Evolutionary conservation across 2,329 filamentous ascomycete genomes (phyloP).

Genomic region (Colletotrichum karsti): DNA sequence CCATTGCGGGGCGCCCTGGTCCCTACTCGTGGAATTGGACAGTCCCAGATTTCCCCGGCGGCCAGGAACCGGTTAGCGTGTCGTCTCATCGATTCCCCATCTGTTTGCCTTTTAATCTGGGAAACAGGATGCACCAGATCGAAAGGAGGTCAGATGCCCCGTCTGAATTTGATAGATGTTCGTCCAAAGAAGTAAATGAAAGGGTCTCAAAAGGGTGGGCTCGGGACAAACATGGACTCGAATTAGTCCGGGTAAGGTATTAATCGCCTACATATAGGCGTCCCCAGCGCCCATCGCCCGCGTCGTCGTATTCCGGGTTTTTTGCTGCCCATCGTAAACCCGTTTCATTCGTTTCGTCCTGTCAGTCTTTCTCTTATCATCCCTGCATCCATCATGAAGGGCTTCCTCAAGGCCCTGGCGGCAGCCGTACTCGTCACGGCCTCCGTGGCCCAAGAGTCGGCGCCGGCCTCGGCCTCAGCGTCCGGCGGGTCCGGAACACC

Average conservation of each 20-base stretch:
- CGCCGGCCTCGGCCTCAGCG: not conserved
- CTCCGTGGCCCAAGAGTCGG: constrained; percentile 4
- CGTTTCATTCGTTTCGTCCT: not conserved
- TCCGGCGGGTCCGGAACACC: not conserved
- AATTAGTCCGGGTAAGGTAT: not conserved
- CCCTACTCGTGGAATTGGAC: constrained; percentile 22
- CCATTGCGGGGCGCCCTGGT: not conserved
- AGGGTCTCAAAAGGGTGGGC: not conserved
- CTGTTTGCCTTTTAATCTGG: constrained; percentile 1
- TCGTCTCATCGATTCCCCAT: not conserved
- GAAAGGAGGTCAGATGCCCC: not conserved
- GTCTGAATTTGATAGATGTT: not conserved
- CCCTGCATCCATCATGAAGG: not conserved
- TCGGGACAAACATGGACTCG: constrained; percentile 10
- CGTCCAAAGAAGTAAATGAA: not conserved
- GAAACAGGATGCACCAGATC: not conserved
- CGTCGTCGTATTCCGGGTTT: not conserved
- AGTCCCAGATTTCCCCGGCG: constrained; percentile 14
- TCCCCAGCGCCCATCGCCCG: not conserved
- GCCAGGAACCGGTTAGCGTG: not conserved
- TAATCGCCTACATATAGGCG: not conserved
- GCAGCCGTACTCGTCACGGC: not conserved
- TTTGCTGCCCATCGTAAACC: not conserved
- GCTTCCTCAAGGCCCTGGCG: constrained; percentile 4
- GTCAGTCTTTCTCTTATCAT: constrained; percentile 4